Conservation (phyloP, 2,329 filamentous ascomycete species). For the Colletotrichum australisinense region DNA sequence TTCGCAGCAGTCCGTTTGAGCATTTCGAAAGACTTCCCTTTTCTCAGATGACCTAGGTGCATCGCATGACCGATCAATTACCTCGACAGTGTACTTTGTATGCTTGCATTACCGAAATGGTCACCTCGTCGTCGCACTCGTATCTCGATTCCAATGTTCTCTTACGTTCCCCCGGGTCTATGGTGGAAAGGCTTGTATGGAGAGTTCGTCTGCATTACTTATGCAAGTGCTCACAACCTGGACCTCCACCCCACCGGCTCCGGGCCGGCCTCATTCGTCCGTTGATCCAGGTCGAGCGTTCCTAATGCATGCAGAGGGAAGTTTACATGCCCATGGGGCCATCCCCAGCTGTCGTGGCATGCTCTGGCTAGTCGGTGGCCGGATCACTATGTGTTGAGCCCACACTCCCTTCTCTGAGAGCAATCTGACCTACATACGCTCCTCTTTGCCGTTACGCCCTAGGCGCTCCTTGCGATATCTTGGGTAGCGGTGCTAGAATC, state of each 20-base stretch:
- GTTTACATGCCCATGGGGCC: conserved; percentile 34
- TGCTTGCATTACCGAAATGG: neutral
- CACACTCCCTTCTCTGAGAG: conserved; percentile 27
- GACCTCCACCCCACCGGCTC: conserved; percentile 24
- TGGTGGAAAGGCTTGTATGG: neutral
- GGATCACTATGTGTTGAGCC: conserved; percentile 28
- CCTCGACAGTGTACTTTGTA: neutral
- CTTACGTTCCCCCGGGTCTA: neutral
- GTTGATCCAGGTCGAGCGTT: conserved; percentile 12
- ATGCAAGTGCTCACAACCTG: conserved; percentile 32
- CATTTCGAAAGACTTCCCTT: neutral
- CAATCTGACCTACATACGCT: conserved; percentile 15
- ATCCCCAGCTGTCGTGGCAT: conserved; percentile 48
- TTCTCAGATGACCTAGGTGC: neutral
- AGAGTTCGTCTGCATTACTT: conserved; percentile 22
- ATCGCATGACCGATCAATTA: too few relatives aligned
- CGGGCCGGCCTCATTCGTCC: conserved; percentile 34
- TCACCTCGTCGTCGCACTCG: neutral
- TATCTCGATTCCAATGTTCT: neutral
- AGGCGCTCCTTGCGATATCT: neutral
- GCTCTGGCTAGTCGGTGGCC: conserved; percentile 44
- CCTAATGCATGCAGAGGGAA: conserved; percentile 42
- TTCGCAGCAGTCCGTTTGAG: neutral
- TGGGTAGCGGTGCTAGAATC: neutral
- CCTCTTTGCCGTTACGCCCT: neutral